These are phyloP conservation scores for Flaveria trinervia DNA, from an alignment of 129 eudicot genomes.

Conservation along the genomic window DNA sequence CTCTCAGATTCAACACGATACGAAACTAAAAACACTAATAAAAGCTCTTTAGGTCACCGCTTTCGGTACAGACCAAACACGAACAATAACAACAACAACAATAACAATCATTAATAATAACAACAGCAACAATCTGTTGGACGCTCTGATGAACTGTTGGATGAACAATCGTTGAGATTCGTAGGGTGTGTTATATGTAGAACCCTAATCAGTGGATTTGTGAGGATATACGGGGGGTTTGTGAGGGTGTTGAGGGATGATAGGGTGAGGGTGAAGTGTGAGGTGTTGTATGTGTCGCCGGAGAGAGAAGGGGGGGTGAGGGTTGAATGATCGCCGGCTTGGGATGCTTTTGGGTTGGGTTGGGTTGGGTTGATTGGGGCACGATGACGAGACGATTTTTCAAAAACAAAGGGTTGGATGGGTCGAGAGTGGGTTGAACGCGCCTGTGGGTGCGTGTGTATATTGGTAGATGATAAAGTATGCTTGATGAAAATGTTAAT, in stretches of 20 bases:
- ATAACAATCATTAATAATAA: too few species aligned
- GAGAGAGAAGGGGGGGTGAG: constrained; percentile 20
- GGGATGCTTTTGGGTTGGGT: constrained; percentile 26
- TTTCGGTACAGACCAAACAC: background rate
- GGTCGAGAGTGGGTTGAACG: constrained; percentile 2
- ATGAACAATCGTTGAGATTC: background rate
- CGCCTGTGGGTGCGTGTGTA: constrained; percentile 16
- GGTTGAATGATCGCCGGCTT: constrained; percentile 42
- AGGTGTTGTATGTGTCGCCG: constrained; percentile 21
- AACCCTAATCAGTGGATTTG: constrained; percentile 21
- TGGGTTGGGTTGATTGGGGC: background rate
- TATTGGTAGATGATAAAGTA: background rate
- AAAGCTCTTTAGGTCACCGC: constrained; percentile 24
- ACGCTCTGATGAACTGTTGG: too few species aligned
- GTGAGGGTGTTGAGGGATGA: too few species aligned
- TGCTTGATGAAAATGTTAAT: background rate
- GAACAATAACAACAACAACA: too few species aligned
- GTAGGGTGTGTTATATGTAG: background rate
- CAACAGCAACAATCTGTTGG: too few species aligned
- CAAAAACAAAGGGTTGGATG: constrained; percentile 18
- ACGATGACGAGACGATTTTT: constrained; percentile 30
- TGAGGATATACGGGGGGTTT: too few species aligned
- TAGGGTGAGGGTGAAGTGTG: background rate
- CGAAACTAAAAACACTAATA: background rate
- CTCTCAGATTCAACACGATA: constrained; percentile 23